Conservation (phyloP, 106 monocot genomes). For the Dendrobium catenatum region DNA sequence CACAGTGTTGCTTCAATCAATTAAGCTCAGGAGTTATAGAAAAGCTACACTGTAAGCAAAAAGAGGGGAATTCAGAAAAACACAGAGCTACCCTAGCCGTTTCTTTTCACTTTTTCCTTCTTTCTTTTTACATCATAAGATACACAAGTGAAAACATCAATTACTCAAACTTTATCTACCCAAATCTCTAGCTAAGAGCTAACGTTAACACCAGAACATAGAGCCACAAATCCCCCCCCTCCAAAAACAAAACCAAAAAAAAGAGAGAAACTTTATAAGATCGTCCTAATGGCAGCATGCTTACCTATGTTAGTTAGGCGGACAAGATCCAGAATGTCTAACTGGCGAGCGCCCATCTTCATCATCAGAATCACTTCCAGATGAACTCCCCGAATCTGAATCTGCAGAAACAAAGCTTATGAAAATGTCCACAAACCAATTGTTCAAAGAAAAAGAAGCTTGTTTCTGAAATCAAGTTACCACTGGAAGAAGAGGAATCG, state of each 20-base stretch:
- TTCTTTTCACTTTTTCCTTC: background rate
- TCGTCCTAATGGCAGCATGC: background rate
- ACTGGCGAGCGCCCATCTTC: conserved; percentile 30
- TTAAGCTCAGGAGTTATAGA: background rate
- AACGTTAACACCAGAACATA: background rate
- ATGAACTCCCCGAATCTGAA: conserved; percentile 61
- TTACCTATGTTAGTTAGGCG: conserved; percentile 10
- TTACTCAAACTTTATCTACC: background rate
- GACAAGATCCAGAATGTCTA: conserved; percentile 9
- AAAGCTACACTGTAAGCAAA: conserved; percentile 2
- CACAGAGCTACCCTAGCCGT: background rate
- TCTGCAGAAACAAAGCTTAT: conserved; percentile 18
- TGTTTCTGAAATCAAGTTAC: conserved; percentile 6
- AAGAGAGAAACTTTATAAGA: background rate
- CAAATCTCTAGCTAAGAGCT: background rate
- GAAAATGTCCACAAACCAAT: background rate
- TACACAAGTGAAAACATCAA: too few species aligned
- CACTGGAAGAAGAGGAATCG: conserved; percentile 60
- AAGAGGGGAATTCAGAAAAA: background rate
- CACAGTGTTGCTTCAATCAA: background rate
- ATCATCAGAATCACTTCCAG: conserved; percentile 47
- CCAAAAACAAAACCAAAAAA: background rate
- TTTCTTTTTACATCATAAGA: conserved; percentile 1
- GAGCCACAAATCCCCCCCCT: background rate
- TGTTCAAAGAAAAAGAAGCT: background rate